phyloP scores from a whole-genome alignment of 495 filamentous ascomycete genomes.

The Aspergillus funiculosus region DNA sequence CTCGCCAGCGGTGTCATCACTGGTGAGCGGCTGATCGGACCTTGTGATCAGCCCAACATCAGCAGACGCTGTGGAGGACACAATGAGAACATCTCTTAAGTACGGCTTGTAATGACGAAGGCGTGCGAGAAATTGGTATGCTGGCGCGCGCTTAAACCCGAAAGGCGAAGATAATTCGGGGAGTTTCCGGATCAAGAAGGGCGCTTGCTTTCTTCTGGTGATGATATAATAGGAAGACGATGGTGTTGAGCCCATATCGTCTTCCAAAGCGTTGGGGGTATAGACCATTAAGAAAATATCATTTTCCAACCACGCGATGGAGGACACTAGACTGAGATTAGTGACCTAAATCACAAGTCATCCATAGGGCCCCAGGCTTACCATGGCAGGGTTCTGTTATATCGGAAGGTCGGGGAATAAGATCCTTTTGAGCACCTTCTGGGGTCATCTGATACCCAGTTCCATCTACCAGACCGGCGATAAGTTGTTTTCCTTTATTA shows the following conservation, averaged over 20 bases:
- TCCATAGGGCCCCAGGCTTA: slow-evolving; percentile 25
- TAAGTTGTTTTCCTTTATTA: slow-evolving; percentile 81
- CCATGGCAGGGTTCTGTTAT: slow-evolving; percentile 62
- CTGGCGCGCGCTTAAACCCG: slow-evolving; percentile 55
- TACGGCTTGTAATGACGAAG: slow-evolving; percentile 73
- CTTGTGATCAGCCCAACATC: slow-evolving; percentile 75
- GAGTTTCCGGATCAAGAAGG: slow-evolving; percentile 66
- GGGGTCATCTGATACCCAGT: slow-evolving; percentile 77
- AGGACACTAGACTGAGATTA: slow-evolving; percentile 59
- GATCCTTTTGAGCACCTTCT: slow-evolving; percentile 64
- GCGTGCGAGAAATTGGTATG: slow-evolving; percentile 69
- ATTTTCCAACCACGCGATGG: slow-evolving; percentile 83
- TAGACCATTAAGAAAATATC: slow-evolving; percentile 75
- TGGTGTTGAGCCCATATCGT: slow-evolving; percentile 44
- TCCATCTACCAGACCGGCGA: slow-evolving; percentile 82
- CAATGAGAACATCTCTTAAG: slow-evolving; percentile 70
- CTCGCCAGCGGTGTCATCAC: slow-evolving; percentile 52
- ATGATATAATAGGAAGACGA: slow-evolving; percentile 70
- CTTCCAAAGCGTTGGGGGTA: slow-evolving; percentile 55
- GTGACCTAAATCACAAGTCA: not conserved
- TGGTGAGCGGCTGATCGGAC: slow-evolving; percentile 59
- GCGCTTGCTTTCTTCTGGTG: slow-evolving; percentile 50
- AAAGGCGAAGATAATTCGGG: slow-evolving; percentile 66
- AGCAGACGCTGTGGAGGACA: slow-evolving; percentile 69
- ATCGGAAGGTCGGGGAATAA: slow-evolving; percentile 70